Conservation (phyloP, 1,284 basidiomycete species). For the Gomphus bonarii region DNA sequence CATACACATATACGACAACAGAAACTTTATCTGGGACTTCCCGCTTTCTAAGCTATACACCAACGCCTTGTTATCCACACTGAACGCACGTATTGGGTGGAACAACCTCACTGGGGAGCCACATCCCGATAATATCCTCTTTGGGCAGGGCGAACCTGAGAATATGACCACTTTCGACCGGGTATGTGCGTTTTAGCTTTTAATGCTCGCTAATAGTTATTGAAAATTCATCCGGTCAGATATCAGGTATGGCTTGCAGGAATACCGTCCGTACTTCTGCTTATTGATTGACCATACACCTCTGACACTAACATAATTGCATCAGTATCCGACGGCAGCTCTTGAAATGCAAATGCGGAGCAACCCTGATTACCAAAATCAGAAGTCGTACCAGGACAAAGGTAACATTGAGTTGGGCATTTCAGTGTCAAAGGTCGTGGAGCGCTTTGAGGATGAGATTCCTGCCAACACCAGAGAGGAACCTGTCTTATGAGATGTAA, state of each 20-base stretch:
- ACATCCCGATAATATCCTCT: neutral
- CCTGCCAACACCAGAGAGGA: neutral
- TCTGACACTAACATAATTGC: neutral
- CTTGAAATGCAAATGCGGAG: neutral
- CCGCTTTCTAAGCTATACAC: constrained; percentile 27
- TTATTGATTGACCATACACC: neutral
- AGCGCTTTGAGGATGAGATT: neutral
- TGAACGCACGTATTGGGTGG: constrained; percentile 29
- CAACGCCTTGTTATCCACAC: constrained; percentile 24
- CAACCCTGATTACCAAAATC: no score
- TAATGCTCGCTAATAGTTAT: no score
- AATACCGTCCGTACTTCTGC: neutral
- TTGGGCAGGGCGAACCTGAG: neutral
- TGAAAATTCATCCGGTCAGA: neutral
- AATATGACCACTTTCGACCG: neutral
- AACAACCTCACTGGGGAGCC: neutral
- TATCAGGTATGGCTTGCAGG: neutral
- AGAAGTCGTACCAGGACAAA: neutral
- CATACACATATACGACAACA: constrained; percentile 13
- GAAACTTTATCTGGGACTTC: constrained; percentile 34
- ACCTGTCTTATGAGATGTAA: no score
- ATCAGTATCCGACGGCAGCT: neutral
- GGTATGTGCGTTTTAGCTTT: neutral
- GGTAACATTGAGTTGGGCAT: neutral
- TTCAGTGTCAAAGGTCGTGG: neutral